phyloP scores from a whole-genome alignment of 495 filamentous ascomycete species.

The Aspergillus biplanus region DNA sequence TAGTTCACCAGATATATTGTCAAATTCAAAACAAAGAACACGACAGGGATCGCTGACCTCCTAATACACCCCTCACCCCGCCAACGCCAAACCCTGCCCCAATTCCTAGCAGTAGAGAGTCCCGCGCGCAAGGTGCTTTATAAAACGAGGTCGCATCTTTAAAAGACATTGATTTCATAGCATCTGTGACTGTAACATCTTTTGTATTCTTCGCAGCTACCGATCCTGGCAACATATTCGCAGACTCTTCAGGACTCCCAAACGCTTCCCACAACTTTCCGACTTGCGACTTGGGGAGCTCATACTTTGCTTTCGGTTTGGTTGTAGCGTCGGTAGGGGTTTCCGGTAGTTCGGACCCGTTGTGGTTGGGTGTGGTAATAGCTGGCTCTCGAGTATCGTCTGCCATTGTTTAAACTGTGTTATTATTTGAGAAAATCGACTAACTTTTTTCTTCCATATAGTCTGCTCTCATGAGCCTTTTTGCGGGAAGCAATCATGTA shows the following conservation, averaged over 20 bases:
- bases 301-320: constrained; percentile 42
- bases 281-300: constrained; percentile 49
- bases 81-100: constrained; percentile 74
- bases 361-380: constrained; percentile 19
- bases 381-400: constrained; percentile 53
- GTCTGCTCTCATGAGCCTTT: neutral
- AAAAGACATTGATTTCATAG: constrained; percentile 64
- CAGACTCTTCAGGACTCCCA: constrained; percentile 50
- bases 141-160: constrained; percentile 75
- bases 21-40: neutral
- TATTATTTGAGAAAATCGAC: neutral
- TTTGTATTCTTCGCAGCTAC: constrained; percentile 47
- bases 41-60: constrained; percentile 57
- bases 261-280: constrained; percentile 58
- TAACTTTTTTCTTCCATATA: neutral
- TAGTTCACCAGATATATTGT: neutral
- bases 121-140: constrained; percentile 80
- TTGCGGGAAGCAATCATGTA: constrained; percentile 20
- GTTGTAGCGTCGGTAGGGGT: constrained; percentile 24
- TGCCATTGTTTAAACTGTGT: constrained; percentile 49
- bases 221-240: constrained; percentile 52
- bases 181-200: constrained; percentile 61
- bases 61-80: constrained; percentile 68
- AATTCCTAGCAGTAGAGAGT: constrained; percentile 82
- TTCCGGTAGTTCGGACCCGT: constrained; percentile 23